Base-by-base conservation (phyloP, 495 filamentous ascomycete species). In the Annulohypoxylon bovei region DNA sequence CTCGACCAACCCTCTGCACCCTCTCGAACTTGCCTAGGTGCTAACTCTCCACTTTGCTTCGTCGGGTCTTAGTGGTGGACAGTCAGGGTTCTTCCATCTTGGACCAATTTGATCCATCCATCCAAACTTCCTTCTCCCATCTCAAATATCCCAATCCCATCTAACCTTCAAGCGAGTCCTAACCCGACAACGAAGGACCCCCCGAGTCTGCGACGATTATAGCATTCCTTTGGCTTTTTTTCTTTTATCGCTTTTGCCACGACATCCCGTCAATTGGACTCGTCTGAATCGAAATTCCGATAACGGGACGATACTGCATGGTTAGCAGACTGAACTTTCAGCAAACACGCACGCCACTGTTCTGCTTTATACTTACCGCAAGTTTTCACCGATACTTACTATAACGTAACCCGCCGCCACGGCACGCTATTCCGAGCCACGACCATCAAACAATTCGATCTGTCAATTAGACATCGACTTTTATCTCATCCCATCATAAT, bases 281-380 rank as follows among this genome's bases (percentile, higher is more conserved):
- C 27, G 53, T 42, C 50, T 7, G 23, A 42, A 32, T 61, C 54
- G n/a, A 33, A 49, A 67, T 55, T 47, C 59, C 52, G 64, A 56
- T 67, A 62, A 60, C 65, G 56, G 58, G 57, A 27, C 50, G 35
- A 57, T 57, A 61, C 49, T 59, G 6, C 14, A 54, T 25, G n/a
- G 46, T 20, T 62, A 12, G 42, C 33, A 47, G 46, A 22, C 47
- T 61, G 28, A 27, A 64, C 23, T 46, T 61, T 14, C 11, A 67
- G 46, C 69, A 68, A 68, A 67, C 69, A 55, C 22, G 14, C 12
- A 37, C 46, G 23, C 46, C 46, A 27, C 46, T 50, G 23, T 32
- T 16, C 73, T 80, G 33, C 83, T 87, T 59, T 74, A 86, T 54
- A 83, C 86, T 65, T 83, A 83, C 35, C 89, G 83, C 73, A 88